Evolutionary conservation across 345 rosid genomes (phyloP).

Genomic region (Cardiospermum halicacabum): DNA sequence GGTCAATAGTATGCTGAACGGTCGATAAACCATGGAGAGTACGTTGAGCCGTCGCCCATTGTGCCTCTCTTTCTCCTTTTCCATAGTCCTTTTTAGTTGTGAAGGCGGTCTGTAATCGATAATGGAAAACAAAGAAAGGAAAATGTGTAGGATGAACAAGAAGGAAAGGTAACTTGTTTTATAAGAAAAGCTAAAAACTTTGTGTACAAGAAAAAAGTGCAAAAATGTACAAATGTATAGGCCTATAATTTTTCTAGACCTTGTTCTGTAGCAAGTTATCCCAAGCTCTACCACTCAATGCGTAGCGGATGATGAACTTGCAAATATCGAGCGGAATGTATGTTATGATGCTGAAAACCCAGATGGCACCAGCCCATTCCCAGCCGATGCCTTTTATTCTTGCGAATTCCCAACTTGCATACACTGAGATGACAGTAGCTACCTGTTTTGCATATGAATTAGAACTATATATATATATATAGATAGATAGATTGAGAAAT

Average conservation of each 20-base stretch:
- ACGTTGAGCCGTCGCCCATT: conserved; percentile 68
- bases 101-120: conserved; percentile 51
- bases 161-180: too few species aligned
- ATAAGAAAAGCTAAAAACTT: too few species aligned
- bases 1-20: conserved; percentile 24
- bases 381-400: conserved; percentile 68
- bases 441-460: conserved; percentile 24
- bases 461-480: too few species aligned
- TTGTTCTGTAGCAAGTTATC: conserved; percentile 46
- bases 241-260: conserved; percentile 24
- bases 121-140: too few species aligned
- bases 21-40: conserved; percentile 58
- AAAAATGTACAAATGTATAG: too few species aligned
- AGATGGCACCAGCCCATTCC: conserved; percentile 81
- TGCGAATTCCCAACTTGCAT: conserved; percentile 64
- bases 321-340: conserved; percentile 71
- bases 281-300: conserved; percentile 62
- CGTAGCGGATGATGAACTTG: conserved; percentile 64
- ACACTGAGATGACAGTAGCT: conserved; percentile 62
- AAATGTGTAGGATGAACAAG: too few species aligned
- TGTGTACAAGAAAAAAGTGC: too few species aligned
- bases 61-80: conserved; percentile 70
- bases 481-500: neutral
- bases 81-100: conserved; percentile 76
- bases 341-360: conserved; percentile 54